These are phyloP conservation scores for Astragalus glycyphyllos DNA, from an alignment of 306 rosid species.

Conservation along the genomic window DNA sequence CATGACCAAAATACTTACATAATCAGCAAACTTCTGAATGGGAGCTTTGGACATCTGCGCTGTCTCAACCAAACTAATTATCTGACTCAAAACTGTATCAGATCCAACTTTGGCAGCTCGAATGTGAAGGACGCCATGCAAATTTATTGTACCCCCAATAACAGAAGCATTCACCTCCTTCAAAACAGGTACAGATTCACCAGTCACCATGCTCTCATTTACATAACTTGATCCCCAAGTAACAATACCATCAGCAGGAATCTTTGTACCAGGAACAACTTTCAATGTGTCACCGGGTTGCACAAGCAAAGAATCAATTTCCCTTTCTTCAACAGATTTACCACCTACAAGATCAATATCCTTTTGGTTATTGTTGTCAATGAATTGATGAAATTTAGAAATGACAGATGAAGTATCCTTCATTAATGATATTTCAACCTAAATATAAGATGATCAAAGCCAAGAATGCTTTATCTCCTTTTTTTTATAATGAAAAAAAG, in stretches of 20 bases:
- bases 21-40: constrained; percentile 97
- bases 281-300: constrained; percentile 83
- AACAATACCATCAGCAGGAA: constrained; percentile 88
- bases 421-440: constrained; percentile 12
- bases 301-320: constrained; percentile 84
- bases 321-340: constrained; percentile 70
- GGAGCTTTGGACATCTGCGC: constrained; percentile 99
- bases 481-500: constrained; percentile 13
- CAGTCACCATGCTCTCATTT: constrained; percentile 94
- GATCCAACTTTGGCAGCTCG: constrained; percentile 85
- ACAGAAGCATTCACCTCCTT: constrained; percentile 75
- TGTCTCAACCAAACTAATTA: constrained; percentile 90
- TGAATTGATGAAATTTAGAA: constrained; percentile 11
- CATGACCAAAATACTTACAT: constrained; percentile 63
- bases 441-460: constrained; percentile 34
- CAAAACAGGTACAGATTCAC: constrained; percentile 77
- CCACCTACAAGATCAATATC: constrained; percentile 58
- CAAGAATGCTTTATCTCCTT: constrained; percentile 4
- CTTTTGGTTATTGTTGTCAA: constrained; percentile 17
- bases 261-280: constrained; percentile 90
- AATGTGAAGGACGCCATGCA: constrained; percentile 80
- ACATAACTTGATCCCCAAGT: constrained; percentile 90
- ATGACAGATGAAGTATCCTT: constrained; percentile 25
- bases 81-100: constrained; percentile 86
- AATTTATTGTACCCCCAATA: constrained; percentile 90